phyloP scores from a whole-genome alignment of 1,139 yeast species.

The Candida glucosophila region DNA sequence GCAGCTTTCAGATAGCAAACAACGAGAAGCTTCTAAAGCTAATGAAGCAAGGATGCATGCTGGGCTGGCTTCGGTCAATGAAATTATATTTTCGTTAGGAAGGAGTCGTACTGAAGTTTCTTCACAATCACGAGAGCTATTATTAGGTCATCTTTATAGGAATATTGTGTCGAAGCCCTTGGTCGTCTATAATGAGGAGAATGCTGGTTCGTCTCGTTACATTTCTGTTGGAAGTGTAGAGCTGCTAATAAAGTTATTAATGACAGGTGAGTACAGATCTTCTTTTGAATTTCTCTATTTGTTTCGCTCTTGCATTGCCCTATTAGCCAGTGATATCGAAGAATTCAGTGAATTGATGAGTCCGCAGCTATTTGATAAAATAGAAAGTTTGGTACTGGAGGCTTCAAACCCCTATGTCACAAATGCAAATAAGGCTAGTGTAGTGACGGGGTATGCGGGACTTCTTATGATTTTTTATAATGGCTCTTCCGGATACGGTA shows the following conservation, averaged over 20 bases:
- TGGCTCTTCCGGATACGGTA: conserved; percentile 42
- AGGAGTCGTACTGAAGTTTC: conserved; percentile 38
- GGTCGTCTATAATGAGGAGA: conserved; percentile 28
- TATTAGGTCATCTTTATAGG: conserved; percentile 43
- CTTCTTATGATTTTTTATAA: conserved; percentile 37
- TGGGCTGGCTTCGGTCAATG: conserved; percentile 30
- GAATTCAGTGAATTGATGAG: conserved; percentile 42
- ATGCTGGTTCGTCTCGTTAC: conserved; percentile 21
- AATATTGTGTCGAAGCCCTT: conserved; percentile 38
- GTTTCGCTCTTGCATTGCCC: conserved; percentile 33
- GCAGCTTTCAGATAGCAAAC: conserved; percentile 9
- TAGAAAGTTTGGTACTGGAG: conserved; percentile 26
- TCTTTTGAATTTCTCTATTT: conserved; percentile 35
- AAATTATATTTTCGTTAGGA: conserved; percentile 30
- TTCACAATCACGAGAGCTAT: conserved; percentile 39
- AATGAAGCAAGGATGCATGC: conserved; percentile 30
- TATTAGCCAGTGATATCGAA: conserved; percentile 41
- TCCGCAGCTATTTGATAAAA: conserved; percentile 26
- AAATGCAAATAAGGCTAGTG: conserved; percentile 30
- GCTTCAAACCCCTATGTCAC: conserved; percentile 26
- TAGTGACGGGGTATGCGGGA: conserved; percentile 37
- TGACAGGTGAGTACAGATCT: conserved; percentile 28
- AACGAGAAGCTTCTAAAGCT: conserved; percentile 22
- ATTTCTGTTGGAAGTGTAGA: conserved; percentile 31
- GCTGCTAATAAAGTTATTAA: conserved; percentile 24